phyloP scores from a whole-genome alignment of 768 basidiomycete genomes.

The Leucocoprinus sp. region DNA sequence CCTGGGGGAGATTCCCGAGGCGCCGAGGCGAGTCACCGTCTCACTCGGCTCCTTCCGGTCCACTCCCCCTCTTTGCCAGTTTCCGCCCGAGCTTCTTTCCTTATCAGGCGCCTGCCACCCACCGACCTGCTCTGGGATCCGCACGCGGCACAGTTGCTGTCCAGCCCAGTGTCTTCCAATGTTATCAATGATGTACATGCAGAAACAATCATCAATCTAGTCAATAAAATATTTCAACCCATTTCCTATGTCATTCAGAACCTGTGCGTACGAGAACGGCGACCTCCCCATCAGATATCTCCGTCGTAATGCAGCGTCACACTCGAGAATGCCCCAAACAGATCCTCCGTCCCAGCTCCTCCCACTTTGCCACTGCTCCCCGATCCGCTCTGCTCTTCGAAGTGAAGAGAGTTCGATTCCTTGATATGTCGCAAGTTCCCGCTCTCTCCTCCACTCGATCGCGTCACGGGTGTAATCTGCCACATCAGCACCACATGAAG shows the following conservation, averaged over 20 bases:
- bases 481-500: too few species aligned
- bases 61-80: constrained; percentile 10
- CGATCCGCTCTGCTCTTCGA: constrained; percentile 60
- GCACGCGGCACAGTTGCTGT: constrained; percentile 19
- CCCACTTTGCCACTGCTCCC: constrained; percentile 9
- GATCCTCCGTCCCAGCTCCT: constrained; percentile 32
- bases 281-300: constrained; percentile 30
- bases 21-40: constrained; percentile 26
- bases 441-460: constrained; percentile 72
- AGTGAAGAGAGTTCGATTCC: constrained; percentile 86
- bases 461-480: constrained; percentile 34
- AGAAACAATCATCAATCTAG: constrained; percentile 4
- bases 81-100: constrained; percentile 16
- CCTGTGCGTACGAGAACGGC: constrained; percentile 4
- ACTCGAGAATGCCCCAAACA: constrained; percentile 85
- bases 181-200: constrained; percentile 12
- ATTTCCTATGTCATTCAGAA: constrained; percentile 7
- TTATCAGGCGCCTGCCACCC: constrained; percentile 16
- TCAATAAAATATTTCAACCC: constrained; percentile 9
- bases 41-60: too few species aligned
- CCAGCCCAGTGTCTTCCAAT: not conserved
- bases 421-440: constrained; percentile 87
- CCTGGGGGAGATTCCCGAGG: constrained; percentile 25
- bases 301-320: constrained; percentile 85
- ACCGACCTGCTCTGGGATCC: constrained; percentile 21